These are phyloP conservation scores for Sisymbrium altissimum DNA, from an alignment of 345 rosid genomes.

Conservation along the genomic window DNA sequence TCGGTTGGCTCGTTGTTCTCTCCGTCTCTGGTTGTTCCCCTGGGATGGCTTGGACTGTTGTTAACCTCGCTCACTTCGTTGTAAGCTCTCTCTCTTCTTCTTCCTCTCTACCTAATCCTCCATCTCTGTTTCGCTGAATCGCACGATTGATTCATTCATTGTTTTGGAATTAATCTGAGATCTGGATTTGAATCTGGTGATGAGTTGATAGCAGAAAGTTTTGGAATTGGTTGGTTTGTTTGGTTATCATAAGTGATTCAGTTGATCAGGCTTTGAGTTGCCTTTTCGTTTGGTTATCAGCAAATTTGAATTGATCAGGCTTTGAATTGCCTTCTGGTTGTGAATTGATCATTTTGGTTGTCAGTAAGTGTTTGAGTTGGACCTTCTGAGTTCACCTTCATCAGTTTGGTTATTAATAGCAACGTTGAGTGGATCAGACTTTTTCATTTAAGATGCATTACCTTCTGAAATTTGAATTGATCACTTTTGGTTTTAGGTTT, in stretches of 20 bases:
- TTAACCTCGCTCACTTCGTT: conserved; percentile 63
- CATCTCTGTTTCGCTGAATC: not conserved
- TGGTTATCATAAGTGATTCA: not conserved
- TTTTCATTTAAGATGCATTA: not conserved
- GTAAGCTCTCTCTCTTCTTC: conserved; percentile 42
- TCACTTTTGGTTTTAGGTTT: not conserved
- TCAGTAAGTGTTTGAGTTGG: not conserved
- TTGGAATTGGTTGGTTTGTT: not conserved
- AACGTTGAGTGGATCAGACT: not conserved
- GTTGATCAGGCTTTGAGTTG: not conserved
- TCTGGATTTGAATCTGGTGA: conserved; percentile 12
- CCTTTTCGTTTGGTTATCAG: not conserved
- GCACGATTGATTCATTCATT: not conserved
- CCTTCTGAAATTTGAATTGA: not conserved
- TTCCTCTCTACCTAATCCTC: too few relatives aligned
- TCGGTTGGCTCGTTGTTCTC: conserved; percentile 65
- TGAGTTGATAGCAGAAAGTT: not conserved
- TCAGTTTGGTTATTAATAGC: not conserved
- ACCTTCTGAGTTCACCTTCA: not conserved
- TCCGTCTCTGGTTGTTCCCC: conserved; percentile 66
- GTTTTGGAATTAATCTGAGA: not conserved
- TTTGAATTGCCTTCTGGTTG: not conserved
- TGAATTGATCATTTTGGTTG: not conserved
- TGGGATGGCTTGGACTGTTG: conserved; percentile 86
- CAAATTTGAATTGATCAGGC: not conserved